Percentiles rank a stretch among this genome's conserved stretches.
Evolutionary conservation across 305 asterid species (phyloP).

Genomic region (Vinca major): DNA sequence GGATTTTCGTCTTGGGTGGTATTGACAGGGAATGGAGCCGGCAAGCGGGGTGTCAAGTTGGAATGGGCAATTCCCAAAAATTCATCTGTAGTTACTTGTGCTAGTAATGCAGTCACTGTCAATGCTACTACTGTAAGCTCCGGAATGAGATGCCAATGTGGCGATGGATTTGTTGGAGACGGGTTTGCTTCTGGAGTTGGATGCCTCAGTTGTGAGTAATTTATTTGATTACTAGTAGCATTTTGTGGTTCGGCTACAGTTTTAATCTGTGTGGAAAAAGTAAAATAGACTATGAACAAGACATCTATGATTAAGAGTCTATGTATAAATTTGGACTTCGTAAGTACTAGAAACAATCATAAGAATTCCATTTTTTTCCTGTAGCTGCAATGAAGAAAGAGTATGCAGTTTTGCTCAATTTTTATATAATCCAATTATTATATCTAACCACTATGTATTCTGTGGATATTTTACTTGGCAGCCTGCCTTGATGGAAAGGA

Average conservation of each 20-base stretch:
- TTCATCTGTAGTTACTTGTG: slow-evolving; percentile 33
- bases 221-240: neutral
- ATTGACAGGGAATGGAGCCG: slow-evolving; percentile 25
- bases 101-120: slow-evolving; percentile 26
- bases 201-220: slow-evolving; percentile 48
- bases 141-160: slow-evolving; percentile 50
- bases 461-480: slow-evolving; percentile 12
- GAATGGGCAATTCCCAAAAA: slow-evolving; percentile 62
- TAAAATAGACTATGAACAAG: neutral
- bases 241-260: neutral
- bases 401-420: neutral
- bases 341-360: neutral
- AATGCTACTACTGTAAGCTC: slow-evolving; percentile 43
- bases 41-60: slow-evolving; percentile 48
- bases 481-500: slow-evolving; percentile 58
- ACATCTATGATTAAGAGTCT: neutral
- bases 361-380: neutral
- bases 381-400: neutral
- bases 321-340: neutral
- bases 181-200: slow-evolving; percentile 49
- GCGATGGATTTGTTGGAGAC: slow-evolving; percentile 51
- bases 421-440: neutral
- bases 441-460: neutral
- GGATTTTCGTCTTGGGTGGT: slow-evolving; percentile 60
- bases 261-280: neutral